phyloP scores from a whole-genome alignment of 1,284 basidiomycete genomes.

The Fomitiporia mediterranea region DNA sequence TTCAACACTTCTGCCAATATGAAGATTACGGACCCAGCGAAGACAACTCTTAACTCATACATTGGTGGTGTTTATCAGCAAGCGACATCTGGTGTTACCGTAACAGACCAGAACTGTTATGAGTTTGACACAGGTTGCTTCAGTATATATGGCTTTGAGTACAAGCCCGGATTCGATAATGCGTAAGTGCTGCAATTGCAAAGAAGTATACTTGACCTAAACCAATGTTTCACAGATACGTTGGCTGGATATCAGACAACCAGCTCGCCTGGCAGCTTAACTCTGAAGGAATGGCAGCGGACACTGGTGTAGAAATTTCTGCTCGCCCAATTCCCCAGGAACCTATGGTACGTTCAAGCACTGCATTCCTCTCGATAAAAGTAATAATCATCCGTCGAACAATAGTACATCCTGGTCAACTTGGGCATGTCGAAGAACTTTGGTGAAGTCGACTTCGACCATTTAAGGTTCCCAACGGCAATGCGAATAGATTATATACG shows the following conservation, averaged over 20 bases:
- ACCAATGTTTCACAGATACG: conserved; percentile 41
- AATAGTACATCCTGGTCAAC: conserved; percentile 75
- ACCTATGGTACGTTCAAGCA: conserved; percentile 56
- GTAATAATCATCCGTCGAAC: too few species aligned
- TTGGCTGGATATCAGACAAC: conserved; percentile 71
- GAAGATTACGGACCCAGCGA: conserved; percentile 36
- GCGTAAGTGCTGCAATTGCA: conserved; percentile 30
- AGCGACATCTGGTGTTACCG: conserved; percentile 54
- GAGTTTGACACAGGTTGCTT: conserved; percentile 21
- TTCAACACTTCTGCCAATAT: conserved; percentile 39
- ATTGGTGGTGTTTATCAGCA: conserved; percentile 52
- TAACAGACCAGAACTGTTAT: conserved; percentile 33
- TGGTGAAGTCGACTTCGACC: conserved; percentile 58
- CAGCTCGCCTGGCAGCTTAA: conserved; percentile 74
- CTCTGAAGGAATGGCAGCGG: conserved; percentile 66
- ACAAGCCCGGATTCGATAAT: conserved; percentile 45
- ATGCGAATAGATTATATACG: conserved; percentile 83
- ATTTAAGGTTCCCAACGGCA: conserved; percentile 63
- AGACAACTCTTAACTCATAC: conserved; percentile 42
- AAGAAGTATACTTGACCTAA: conserved; percentile 32
- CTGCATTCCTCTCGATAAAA: too few species aligned
- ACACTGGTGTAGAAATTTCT: conserved; percentile 61
- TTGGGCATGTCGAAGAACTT: conserved; percentile 82
- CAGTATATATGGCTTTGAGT: conserved; percentile 48
- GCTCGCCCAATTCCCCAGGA: conserved; percentile 77